Evolutionary conservation across 768 basidiomycete genomes (phyloP), one percentile per base, ranked within the genome.

Genomic region (Boletus barrowsii): DNA sequence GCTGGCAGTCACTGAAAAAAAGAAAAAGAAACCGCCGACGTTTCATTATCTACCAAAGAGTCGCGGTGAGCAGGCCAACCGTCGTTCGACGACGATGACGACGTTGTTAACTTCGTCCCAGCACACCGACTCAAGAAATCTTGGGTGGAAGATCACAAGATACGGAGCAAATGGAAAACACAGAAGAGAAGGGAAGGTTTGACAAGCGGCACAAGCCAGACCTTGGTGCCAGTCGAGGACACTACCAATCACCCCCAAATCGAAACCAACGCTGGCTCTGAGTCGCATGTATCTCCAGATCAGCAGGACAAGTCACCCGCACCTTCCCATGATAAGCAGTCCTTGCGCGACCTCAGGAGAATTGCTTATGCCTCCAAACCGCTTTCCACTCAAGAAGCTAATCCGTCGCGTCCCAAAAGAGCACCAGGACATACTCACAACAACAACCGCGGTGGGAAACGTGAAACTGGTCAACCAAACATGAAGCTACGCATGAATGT

Each of bases 401-500:
- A 78, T 57, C 72, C 73, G 20, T 62, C 75, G 35, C 62, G 61
- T 55, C 72, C 64, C 60, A 66, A 66, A 63, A 57, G 68, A 49
- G 14, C 11, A 37, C 20, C 43, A 9, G 15, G 41, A 35, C 51
- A 54, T 55, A 32, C 42, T 53, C 61, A 50, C 62, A 50, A 35
- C 33, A 29, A 51, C 45, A 64, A 55, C 53, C 49, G 55, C 32
- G 48, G 53, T 70, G 67, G 59, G 73, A 76, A 40, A n/a, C 59
- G 58, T 13, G 68, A 66, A 13, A 60, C 69, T 29, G 74, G 81
- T 5, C 83, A 84, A 62, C 83, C 83, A n/a, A 77, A 82, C 65
- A 94, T 96, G 93, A 88, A 87, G 63, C 71, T 88, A 46, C 84
- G 92, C 47, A 95, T 96, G 91, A 83, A 84, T 57, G 85, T 82